Base-by-base conservation (phyloP, 2,329 filamentous ascomycete genomes). In the Penicillium nordicum region DNA sequence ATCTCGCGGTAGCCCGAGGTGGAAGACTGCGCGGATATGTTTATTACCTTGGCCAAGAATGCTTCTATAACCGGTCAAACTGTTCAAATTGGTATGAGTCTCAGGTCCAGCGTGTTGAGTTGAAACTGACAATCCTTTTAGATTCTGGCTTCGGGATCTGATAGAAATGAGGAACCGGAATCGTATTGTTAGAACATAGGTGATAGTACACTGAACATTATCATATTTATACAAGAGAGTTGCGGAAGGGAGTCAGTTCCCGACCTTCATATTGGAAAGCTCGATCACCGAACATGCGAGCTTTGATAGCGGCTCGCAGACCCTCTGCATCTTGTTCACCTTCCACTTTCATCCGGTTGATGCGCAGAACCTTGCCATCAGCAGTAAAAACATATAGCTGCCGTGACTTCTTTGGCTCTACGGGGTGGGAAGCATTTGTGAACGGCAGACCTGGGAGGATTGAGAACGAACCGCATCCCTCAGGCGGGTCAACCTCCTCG, bases 21-120 rank as follows among this genome's bases (percentile, higher is more conserved):
- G 14, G 75, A 78, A 36, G 76, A 77, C 54, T 71, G 71, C 43
- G 76, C 76, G 46, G 69, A 77, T 48, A 65, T 72, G 50, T 78
- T 71, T 53, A 56, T 75, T 30, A 69, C 70, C 29, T 62, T 77
- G 43, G 74, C 75, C 14, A 76, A 78, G 57, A 79, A 79, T 55
- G 64, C 70, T 12, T 78, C 77, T 23, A 76, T 79, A 71, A 79
- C 77, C 4, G 77, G 77, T 43, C 75, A 78, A 57, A 63, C 74
- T 25, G 66, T 79, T 50, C 70, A 73, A 57, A 67, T 79, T 58
- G 76, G 77, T 79, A 67, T 61, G 45, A 30, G 27, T 42, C 44
- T 34, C 29, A 5, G 29, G 34, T 42, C 3, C 9, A 38, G 9
- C 23, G 29, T 18, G 30, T 18, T 14, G 7, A 5, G 25, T 60